These are phyloP conservation scores for Penicillium arizonense DNA, from an alignment of 495 filamentous ascomycete species.

Conservation along the genomic window DNA sequence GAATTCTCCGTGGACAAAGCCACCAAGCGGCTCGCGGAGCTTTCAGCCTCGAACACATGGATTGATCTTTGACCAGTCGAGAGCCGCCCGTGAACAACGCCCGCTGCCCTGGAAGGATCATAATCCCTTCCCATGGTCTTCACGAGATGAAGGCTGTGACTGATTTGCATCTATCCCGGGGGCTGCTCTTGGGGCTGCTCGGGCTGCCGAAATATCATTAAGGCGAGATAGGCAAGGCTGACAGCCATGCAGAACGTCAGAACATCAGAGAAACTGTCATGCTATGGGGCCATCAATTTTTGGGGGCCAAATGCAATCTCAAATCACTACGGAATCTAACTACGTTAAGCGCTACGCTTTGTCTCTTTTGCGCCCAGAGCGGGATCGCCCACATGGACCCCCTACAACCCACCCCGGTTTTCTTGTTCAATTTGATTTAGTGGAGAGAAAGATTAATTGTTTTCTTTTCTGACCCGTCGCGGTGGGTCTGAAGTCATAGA, in stretches of 20 bases:
- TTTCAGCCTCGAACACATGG: conserved; percentile 25
- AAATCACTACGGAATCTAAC: not conserved
- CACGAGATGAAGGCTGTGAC: too few relatives aligned
- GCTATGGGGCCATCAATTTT: not conserved
- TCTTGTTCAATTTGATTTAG: not conserved
- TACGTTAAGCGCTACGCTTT: conserved; percentile 10
- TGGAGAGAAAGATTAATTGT: not conserved
- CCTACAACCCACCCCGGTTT: not conserved
- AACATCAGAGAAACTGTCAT: too few relatives aligned
- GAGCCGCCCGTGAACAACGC: conserved; percentile 16
- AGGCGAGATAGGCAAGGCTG: too few relatives aligned
- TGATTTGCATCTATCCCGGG: too few relatives aligned
- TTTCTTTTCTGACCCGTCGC: not conserved
- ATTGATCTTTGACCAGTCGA: conserved; percentile 19
- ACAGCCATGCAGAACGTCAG: too few relatives aligned
- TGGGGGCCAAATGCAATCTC: too few relatives aligned
- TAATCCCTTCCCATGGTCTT: not conserved
- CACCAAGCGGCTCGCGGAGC: conserved; percentile 20
- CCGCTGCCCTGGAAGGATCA: conserved; percentile 1
- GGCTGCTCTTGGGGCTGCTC: too few relatives aligned
- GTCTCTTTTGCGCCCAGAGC: conserved; percentile 1
- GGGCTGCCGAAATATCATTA: too few relatives aligned
- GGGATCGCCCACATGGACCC: not conserved
- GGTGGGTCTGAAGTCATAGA: conserved; percentile 4
- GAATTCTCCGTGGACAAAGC: conserved; percentile 23